Percentiles rank a stretch among this genome's conserved stretches.
phyloP scores from a whole-genome alignment of 257 asterid species.

The Jacaranda mimosifolia region DNA sequence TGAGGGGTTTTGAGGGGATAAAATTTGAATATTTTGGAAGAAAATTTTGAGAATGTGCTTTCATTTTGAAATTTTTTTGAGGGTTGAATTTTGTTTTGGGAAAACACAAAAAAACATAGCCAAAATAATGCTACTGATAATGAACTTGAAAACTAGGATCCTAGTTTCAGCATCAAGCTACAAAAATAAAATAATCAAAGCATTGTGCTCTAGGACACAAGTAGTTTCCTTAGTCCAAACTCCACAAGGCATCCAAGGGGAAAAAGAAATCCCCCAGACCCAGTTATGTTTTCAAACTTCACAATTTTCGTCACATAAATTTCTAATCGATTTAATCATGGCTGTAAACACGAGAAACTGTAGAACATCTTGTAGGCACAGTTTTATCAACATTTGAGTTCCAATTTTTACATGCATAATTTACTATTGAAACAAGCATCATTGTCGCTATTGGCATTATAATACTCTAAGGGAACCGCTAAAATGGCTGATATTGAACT shows the following conservation, averaged over 20 bases:
- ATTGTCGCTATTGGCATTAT: neutral
- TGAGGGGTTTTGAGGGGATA: too few species aligned
- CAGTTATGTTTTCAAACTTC: slow-evolving; percentile 4
- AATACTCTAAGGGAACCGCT: neutral
- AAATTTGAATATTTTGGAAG: too few species aligned
- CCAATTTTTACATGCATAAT: slow-evolving; percentile 17
- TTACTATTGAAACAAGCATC: neutral
- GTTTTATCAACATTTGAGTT: neutral
- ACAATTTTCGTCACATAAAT: neutral
- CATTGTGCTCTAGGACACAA: neutral
- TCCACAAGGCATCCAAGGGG: slow-evolving; percentile 5
- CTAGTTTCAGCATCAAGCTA: neutral
- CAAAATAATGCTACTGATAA: slow-evolving; percentile 16
- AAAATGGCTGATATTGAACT: slow-evolving; percentile 5
- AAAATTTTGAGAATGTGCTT: too few species aligned
- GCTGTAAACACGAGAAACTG: neutral
- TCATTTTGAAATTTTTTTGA: too few species aligned
- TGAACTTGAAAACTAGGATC: neutral
- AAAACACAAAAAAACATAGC: too few species aligned
- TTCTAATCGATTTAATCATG: neutral
- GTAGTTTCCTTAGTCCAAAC: neutral
- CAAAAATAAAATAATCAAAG: neutral
- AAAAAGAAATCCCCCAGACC: neutral
- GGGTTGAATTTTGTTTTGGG: too few species aligned
- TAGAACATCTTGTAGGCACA: slow-evolving; percentile 7